Percentiles rank a stretch among this genome's conserved stretches.
Conservation (phyloP, 345 rosid species). For the Reutealis trisperma region DNA sequence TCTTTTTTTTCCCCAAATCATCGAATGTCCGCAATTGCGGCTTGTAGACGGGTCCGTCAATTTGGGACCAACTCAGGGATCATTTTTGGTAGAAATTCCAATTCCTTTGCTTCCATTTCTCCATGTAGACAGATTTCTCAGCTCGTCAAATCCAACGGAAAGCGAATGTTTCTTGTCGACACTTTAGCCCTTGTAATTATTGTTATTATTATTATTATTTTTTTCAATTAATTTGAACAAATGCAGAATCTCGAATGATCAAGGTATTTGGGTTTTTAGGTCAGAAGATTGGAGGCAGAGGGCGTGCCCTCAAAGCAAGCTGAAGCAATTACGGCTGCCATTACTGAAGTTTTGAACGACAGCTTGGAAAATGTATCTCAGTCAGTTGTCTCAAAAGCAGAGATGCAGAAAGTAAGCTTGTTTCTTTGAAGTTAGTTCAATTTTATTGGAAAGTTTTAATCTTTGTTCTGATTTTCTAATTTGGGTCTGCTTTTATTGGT, state of each 20-base stretch:
- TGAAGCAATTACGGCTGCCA: constrained; percentile 31
- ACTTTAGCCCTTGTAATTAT: constrained; percentile 31
- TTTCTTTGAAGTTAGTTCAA: not conserved
- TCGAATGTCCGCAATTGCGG: constrained; percentile 44
- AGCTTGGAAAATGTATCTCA: constrained; percentile 34
- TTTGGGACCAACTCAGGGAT: constrained; percentile 34
- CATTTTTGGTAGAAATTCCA: constrained; percentile 15
- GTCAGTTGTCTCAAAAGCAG: constrained; percentile 27
- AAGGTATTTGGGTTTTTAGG: constrained; percentile 13
- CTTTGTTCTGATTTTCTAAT: not conserved
- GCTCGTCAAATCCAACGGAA: constrained; percentile 24
- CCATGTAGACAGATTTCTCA: constrained; percentile 21
- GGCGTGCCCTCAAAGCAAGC: constrained; percentile 33
- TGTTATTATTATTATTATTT: not conserved
- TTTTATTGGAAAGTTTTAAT: not conserved
- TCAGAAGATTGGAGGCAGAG: constrained; percentile 24
- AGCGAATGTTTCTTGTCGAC: constrained; percentile 29
- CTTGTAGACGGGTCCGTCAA: constrained; percentile 47
- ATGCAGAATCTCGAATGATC: not conserved
- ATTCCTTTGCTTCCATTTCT: constrained; percentile 21
- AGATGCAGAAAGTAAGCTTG: constrained; percentile 30
- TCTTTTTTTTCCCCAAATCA: not conserved
- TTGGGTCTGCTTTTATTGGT: not conserved
- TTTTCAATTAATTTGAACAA: not conserved
- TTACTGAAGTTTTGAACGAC: constrained; percentile 28